A percentile compares a stretch with the other conserved stretches of the same genome.
phyloP scores from a whole-genome alignment of 2,329 filamentous ascomycete genomes.

The Diplocarpon mali region DNA sequence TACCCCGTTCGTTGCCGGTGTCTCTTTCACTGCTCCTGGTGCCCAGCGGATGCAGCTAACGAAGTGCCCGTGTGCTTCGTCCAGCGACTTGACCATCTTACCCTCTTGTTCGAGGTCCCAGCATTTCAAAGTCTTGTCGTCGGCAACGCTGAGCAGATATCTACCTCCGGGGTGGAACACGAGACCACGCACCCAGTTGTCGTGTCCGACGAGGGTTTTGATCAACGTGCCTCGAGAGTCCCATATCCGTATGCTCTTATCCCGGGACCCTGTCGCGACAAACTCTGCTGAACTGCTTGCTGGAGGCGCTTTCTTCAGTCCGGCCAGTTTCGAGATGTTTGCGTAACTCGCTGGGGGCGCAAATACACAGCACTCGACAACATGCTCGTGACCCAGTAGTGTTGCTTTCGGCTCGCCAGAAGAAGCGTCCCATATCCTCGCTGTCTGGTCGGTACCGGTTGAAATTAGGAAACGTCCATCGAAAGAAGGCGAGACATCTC shows the following conservation, averaged over 20 bases:
- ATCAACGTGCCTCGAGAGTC: slow-evolving; percentile 74
- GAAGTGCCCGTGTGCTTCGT: slow-evolving; percentile 72
- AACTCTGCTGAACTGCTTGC: slow-evolving; percentile 71
- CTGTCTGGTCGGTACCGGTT: slow-evolving; percentile 71
- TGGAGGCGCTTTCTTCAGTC: slow-evolving; percentile 71
- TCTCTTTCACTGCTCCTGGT: slow-evolving; percentile 58
- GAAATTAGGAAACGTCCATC: slow-evolving; percentile 79
- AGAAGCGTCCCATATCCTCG: slow-evolving; percentile 75
- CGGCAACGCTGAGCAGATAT: slow-evolving; percentile 73
- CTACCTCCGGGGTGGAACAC: slow-evolving; percentile 89
- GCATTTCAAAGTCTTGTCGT: slow-evolving; percentile 86
- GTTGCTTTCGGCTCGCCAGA: slow-evolving; percentile 64
- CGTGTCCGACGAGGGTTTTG: slow-evolving; percentile 76
- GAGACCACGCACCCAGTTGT: slow-evolving; percentile 84
- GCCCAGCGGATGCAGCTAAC: slow-evolving; percentile 84
- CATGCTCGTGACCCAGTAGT: slow-evolving; percentile 77
- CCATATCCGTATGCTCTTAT: slow-evolving; percentile 88
- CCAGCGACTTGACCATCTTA: slow-evolving; percentile 74
- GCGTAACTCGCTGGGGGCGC: slow-evolving; percentile 70
- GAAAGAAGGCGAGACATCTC: slow-evolving; percentile 69
- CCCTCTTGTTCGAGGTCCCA: slow-evolving; percentile 90
- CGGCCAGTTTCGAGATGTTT: slow-evolving; percentile 67
- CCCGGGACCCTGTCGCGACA: slow-evolving; percentile 77
- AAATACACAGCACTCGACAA: slow-evolving; percentile 75
- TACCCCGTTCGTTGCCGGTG: slow-evolving; percentile 33